Base-by-base conservation (phyloP, 148 eudicot genomes). In the Pharnaceum exiguum region DNA sequence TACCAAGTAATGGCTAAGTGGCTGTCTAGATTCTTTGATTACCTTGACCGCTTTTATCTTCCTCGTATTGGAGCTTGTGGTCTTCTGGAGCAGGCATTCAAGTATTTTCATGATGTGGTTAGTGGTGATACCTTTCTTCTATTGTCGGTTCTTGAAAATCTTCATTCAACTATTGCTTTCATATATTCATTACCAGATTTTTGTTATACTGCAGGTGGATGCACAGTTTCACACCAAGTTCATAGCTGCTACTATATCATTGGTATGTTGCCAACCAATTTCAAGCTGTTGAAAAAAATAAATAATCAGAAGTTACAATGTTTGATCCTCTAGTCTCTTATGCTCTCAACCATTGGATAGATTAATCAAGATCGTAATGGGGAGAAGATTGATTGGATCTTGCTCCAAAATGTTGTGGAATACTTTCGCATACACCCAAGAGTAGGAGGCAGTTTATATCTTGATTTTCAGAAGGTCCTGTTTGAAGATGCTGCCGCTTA, bases 351-450 rank as follows among this genome's bases (percentile, higher is more conserved):
- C 31, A 10, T 42, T 22, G 37, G 51, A 35, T 17, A 75, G 79
- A 62, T 75, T 32, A 45, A 75, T 57, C 72, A 56, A 28, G 75
- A 75, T 35, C 72, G 75, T 21, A 68, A 56, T 5, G 75, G 79
- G 49, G 61, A 16, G 47, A 49, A 33, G 23, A 38, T 50, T 43
- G 67, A 62, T 51, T 50, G 66, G 44, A 24, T 39, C 49, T n/a
- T 70, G 32, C 66, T 70, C 38, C 66, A 57, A 53, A 51, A 42
- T 51, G 68, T 51, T 32, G 51, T 66, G 55, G 75, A 43, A 35
- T 61, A 61, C 48, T 75, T 60, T 55, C 25, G 16, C 19, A 13
- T 30, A 17, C 59, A 7, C 37, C 63, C 43, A 23, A 33, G 38
- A 33, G 53, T 55, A 36, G 72, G 65, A 58, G 29, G 23, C 28